Evolutionary conservation across 805 yeast species (phyloP).

Genomic region (Metschnikowia aberdeeniae): DNA sequence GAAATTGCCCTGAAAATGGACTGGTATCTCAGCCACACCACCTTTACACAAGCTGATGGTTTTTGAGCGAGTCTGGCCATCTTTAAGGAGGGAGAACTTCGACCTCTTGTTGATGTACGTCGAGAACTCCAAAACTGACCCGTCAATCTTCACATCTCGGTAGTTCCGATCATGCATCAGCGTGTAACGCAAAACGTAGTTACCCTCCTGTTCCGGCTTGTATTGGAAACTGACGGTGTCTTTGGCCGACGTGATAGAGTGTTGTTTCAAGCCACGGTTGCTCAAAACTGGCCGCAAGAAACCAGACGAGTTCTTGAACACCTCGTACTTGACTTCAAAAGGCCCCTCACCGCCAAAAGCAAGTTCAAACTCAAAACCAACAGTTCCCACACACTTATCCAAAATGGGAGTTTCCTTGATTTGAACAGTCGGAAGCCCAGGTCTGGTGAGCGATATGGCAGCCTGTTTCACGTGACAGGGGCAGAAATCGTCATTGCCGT

Average conservation of each 20-base stretch:
- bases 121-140: slow-evolving; percentile 47
- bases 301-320: slow-evolving; percentile 44
- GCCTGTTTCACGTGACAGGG: slow-evolving; percentile 40
- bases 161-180: slow-evolving; percentile 57
- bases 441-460: slow-evolving; percentile 25
- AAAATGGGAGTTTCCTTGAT: slow-evolving; percentile 56
- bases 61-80: slow-evolving; percentile 13
- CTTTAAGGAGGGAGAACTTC: slow-evolving; percentile 28
- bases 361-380: slow-evolving; percentile 70
- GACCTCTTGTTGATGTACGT: slow-evolving; percentile 74
- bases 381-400: slow-evolving; percentile 89
- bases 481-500: slow-evolving; percentile 61
- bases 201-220: slow-evolving; percentile 78
- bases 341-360: slow-evolving; percentile 77
- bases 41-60: slow-evolving; percentile 29
- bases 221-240: slow-evolving; percentile 45
- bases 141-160: slow-evolving; percentile 1
- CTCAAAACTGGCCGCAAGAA: slow-evolving; percentile 29
- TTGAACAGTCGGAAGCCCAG: slow-evolving; percentile 33
- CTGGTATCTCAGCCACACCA: slow-evolving; percentile 38
- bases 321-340: slow-evolving; percentile 59
- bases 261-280: slow-evolving; percentile 25
- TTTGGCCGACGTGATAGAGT: slow-evolving; percentile 19
- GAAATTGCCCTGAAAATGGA: slow-evolving; percentile 69
- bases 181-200: slow-evolving; percentile 68